Conservation (phyloP, 2,329 filamentous ascomycete species). For the Aspergillus calidoustus region DNA sequence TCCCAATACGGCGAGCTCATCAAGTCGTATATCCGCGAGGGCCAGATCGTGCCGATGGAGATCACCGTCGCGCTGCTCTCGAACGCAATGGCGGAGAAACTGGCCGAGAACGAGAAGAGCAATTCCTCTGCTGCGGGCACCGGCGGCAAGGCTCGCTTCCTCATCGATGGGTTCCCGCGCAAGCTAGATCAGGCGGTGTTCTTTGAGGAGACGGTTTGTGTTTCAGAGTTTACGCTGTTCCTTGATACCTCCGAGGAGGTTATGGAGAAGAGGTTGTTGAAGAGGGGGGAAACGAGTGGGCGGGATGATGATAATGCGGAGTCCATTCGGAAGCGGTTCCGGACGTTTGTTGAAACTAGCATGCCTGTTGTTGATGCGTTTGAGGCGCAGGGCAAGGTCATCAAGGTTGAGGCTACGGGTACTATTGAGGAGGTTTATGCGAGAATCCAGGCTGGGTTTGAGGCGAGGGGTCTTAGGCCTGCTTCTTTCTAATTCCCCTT, state of each 20-base stretch:
- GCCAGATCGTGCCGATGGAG: conserved; percentile 97
- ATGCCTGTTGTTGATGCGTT: conserved; percentile 96
- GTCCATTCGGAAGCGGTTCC: conserved; percentile 95
- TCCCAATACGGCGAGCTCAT: conserved; percentile 93
- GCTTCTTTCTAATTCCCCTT: conserved; percentile 1
- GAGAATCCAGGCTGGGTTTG: conserved; percentile 55
- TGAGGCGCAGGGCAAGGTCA: conserved; percentile 74
- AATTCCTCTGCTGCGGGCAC: neutral
- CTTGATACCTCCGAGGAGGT: conserved; percentile 89
- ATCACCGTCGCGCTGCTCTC: conserved; percentile 92
- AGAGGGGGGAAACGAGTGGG: conserved; percentile 91
- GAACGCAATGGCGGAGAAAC: conserved; percentile 78
- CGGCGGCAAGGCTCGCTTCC: conserved; percentile 68
- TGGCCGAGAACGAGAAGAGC: neutral
- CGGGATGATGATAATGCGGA: conserved; percentile 92
- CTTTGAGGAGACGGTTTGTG: conserved; percentile 89
- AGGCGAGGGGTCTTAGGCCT: conserved; percentile 44
- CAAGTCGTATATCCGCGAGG: conserved; percentile 89
- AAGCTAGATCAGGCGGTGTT: conserved; percentile 96
- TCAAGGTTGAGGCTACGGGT: conserved; percentile 76
- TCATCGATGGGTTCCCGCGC: conserved; percentile 83
- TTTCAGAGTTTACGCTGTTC: conserved; percentile 85
- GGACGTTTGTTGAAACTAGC: conserved; percentile 90
- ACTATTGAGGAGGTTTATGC: conserved; percentile 68
- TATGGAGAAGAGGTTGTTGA: conserved; percentile 81